A percentile compares a stretch with the other conserved stretches of the same genome.
phyloP scores from a whole-genome alignment of 1,139 yeast species.

The Debaryomycetaceae sp. region DNA sequence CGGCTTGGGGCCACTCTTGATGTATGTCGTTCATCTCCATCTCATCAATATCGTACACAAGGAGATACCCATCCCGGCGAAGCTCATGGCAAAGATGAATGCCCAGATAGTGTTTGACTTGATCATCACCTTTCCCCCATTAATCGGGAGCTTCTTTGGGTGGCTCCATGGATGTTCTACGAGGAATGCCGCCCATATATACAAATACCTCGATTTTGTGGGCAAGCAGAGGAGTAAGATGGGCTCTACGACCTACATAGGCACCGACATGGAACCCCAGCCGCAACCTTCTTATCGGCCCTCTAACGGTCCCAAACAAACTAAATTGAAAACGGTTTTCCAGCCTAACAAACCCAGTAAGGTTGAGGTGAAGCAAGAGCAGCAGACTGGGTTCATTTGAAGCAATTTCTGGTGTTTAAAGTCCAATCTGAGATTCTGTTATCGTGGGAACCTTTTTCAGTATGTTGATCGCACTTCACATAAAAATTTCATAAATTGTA shows the following conservation, averaged over 20 bases:
- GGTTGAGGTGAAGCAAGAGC: conserved; percentile 20
- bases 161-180: conserved; percentile 90
- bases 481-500: not conserved
- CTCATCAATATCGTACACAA: conserved; percentile 56
- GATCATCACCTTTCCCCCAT: conserved; percentile 70
- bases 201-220: conserved; percentile 41
- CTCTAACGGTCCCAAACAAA: not conserved
- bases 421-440: not conserved
- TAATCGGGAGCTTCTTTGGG: conserved; percentile 69
- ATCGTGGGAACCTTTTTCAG: too few species aligned
- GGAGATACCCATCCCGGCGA: conserved; percentile 55
- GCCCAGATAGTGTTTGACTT: conserved; percentile 73
- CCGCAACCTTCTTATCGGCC: conserved; percentile 4
- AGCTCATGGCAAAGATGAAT: conserved; percentile 62
- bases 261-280: conserved; percentile 12
- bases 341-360: not conserved
- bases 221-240: conserved; percentile 30
- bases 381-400: conserved; percentile 29
- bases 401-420: not conserved
- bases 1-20: conserved; percentile 71
- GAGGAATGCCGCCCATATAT: conserved; percentile 77
- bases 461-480: not conserved
- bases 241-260: conserved; percentile 19
- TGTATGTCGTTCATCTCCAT: conserved; percentile 75
- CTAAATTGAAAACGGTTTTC: not conserved